These are phyloP conservation scores for Heliocybe sulcata DNA, from an alignment of 1,284 basidiomycete species.

Conservation along the genomic window DNA sequence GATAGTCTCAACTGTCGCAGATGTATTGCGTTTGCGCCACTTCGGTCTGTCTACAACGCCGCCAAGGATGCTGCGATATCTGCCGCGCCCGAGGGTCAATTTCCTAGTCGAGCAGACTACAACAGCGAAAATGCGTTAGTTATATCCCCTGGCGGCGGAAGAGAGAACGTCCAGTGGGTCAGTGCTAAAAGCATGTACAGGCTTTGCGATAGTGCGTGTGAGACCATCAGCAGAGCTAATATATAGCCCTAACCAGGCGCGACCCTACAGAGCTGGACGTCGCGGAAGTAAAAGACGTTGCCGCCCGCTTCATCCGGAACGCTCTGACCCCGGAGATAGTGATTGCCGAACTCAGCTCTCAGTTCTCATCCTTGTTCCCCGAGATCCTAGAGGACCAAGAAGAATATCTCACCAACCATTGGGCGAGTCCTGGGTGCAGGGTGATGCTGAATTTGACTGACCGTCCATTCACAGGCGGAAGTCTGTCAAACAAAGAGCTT, in stretches of 20 bases:
- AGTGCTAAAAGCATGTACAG: not conserved
- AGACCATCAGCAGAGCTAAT: not conserved
- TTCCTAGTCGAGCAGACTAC: not conserved
- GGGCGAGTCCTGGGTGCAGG: too few species aligned
- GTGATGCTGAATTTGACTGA: too few species aligned
- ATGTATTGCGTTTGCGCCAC: not conserved
- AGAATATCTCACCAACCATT: not conserved
- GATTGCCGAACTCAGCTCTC: conserved; percentile 2
- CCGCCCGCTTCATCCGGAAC: not conserved
- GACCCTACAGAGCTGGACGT: not conserved
- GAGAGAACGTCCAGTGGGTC: not conserved
- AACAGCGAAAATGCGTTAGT: not conserved
- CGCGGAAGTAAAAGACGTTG: not conserved
- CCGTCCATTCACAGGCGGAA: not conserved
- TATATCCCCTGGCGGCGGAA: not conserved
- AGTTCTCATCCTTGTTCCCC: not conserved
- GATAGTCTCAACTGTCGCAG: not conserved
- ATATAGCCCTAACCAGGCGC: not conserved
- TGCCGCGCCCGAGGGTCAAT: not conserved
- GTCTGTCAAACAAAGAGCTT: not conserved
- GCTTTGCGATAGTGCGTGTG: not conserved
- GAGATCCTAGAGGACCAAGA: conserved; percentile 1
- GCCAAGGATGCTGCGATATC: not conserved
- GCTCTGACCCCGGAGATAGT: conserved; percentile 2
- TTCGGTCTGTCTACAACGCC: not conserved